Percentiles rank a stretch among this genome's conserved stretches.
These are phyloP conservation scores for Coemansia sp. DNA, from an alignment of 192 early-diverging fungal genomes.

Conservation along the genomic window DNA sequence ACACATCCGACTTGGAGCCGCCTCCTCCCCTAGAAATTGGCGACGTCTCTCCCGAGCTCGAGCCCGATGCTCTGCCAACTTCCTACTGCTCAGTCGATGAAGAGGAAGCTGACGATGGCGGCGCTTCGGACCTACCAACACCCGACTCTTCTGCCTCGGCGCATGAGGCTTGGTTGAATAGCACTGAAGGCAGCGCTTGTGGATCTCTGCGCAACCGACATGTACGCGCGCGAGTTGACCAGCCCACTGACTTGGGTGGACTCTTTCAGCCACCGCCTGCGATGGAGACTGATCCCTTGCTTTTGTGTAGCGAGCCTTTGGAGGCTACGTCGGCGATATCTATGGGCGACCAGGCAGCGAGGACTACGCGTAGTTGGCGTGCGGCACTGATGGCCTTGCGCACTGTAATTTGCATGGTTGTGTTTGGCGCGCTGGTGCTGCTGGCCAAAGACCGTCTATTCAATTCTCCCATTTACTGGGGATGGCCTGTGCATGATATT, in stretches of 20 bases:
- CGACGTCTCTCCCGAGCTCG: background rate
- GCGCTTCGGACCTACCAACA: background rate
- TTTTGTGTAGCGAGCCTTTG: background rate
- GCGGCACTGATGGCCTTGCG: background rate
- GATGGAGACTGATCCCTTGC: background rate
- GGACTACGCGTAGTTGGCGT: background rate
- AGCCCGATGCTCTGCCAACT: background rate
- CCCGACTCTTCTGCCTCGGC: background rate
- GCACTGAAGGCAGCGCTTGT: background rate
- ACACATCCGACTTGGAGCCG: background rate
- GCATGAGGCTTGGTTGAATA: background rate
- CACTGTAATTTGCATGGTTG: background rate
- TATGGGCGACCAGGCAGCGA: background rate
- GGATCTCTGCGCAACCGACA: constrained; percentile 2
- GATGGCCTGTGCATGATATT: background rate
- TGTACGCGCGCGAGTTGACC: background rate
- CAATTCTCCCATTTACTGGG: background rate
- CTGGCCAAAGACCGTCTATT: constrained; percentile 2
- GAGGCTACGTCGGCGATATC: background rate
- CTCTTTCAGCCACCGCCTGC: background rate
- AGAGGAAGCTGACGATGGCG: background rate
- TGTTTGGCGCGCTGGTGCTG: constrained; percentile 1
- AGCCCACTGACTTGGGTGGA: background rate
- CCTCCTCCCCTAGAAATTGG: background rate
- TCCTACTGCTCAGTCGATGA: background rate